phyloP scores from a whole-genome alignment of 345 rosid species.

The Eucalyptus marginata region DNA sequence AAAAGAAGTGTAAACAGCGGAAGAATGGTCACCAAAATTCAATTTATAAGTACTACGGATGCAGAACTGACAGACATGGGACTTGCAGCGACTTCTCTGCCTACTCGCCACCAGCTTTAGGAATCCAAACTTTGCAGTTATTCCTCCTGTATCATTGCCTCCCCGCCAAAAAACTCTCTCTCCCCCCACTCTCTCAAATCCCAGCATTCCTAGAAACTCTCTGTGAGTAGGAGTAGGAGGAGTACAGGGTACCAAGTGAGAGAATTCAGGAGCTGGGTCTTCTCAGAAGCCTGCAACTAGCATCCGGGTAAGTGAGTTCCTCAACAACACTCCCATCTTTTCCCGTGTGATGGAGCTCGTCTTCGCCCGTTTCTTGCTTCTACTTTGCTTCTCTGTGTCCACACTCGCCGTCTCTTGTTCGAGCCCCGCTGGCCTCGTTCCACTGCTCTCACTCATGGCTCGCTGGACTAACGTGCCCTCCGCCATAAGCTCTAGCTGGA shows the following conservation, averaged over 20 bases:
- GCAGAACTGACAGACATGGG: not conserved
- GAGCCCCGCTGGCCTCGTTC: slow-evolving; percentile 29
- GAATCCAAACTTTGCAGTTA: not conserved
- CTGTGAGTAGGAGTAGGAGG: not conserved
- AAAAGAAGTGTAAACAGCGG: accelerated
- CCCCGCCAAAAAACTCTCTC: not conserved
- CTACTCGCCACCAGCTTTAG: not conserved
- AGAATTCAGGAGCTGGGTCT: not conserved
- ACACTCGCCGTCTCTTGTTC: slow-evolving; percentile 4
- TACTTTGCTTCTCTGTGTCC: not conserved
- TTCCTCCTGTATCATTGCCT: not conserved
- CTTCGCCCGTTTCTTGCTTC: not conserved
- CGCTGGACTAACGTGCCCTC: slow-evolving; percentile 33
- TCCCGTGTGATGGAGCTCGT: not conserved
- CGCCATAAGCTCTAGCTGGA: slow-evolving; percentile 37
- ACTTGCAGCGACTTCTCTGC: not conserved
- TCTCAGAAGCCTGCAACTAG: not conserved
- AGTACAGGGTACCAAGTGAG: not conserved
- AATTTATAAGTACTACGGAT: not conserved
- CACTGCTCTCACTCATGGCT: slow-evolving; percentile 38
- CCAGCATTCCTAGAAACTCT: not conserved
- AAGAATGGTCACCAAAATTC: not conserved
- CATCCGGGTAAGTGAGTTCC: not conserved
- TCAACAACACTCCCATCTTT: not conserved
- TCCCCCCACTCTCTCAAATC: not conserved